Evolutionary conservation across 768 basidiomycete species (phyloP).

Genomic region (Leccinum variicolor): DNA sequence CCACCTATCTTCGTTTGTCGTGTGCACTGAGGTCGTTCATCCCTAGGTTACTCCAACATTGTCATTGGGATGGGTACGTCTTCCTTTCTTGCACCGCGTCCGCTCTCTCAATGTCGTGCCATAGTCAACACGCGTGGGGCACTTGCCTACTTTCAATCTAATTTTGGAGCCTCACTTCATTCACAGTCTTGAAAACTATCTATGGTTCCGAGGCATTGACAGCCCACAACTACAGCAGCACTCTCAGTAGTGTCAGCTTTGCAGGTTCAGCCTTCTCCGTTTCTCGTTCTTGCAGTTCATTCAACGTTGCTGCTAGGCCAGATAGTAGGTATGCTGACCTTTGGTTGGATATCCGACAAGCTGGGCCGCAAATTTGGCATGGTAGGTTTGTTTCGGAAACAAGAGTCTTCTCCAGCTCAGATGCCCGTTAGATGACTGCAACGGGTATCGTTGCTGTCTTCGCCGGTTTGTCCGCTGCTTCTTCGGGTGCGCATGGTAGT

Average conservation of each 20-base stretch:
- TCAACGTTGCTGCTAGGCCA: conserved; percentile 68
- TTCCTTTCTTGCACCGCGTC: not conserved
- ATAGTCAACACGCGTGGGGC: conserved; percentile 66
- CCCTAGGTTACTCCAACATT: conserved; percentile 73
- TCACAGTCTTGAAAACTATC: conserved; percentile 62
- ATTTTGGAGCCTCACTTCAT: not conserved
- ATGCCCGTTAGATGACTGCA: conserved; percentile 60
- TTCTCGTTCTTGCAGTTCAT: conserved; percentile 65
- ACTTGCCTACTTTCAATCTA: not conserved
- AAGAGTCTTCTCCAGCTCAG: conserved; percentile 9
- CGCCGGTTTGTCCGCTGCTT: conserved; percentile 78
- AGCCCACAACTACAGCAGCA: conserved; percentile 55
- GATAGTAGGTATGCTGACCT: conserved; percentile 79
- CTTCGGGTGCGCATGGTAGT: conserved; percentile 72
- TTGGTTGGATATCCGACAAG: conserved; percentile 85
- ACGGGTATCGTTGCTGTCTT: conserved; percentile 83
- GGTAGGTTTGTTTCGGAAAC: conserved; percentile 39
- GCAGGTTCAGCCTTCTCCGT: conserved; percentile 74
- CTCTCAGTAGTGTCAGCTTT: conserved; percentile 68
- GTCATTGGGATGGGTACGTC: conserved; percentile 72
- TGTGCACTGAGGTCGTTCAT: conserved; percentile 2
- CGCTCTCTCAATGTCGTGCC: conserved; percentile 2
- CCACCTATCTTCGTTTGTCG: not conserved
- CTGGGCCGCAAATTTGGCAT: conserved; percentile 87
- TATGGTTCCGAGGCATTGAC: conserved; percentile 58